Conservation (phyloP, 805 yeast genomes). For the Hanseniaspora vineae region DNA sequence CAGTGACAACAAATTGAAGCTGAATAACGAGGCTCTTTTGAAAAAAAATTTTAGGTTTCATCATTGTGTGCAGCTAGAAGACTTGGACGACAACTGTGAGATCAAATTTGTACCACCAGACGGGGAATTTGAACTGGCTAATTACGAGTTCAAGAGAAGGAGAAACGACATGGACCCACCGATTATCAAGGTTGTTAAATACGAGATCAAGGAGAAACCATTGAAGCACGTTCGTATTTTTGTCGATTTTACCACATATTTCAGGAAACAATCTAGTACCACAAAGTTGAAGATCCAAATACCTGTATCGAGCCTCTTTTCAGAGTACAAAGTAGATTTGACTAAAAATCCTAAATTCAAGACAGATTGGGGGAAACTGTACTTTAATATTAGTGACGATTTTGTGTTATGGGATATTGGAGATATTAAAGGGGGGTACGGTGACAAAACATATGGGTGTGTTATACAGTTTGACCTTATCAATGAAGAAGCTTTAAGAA, state of each 20-base stretch:
- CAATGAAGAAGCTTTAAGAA: constrained; percentile 15
- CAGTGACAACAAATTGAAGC: constrained; percentile 41
- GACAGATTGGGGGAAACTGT: constrained; percentile 57
- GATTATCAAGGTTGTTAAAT: constrained; percentile 9
- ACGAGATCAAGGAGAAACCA: constrained; percentile 1
- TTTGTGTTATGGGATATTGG: constrained; percentile 63
- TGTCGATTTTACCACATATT: constrained; percentile 19
- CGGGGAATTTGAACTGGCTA: constrained; percentile 57
- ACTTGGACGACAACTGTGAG: constrained; percentile 37
- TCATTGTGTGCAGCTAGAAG: constrained; percentile 71
- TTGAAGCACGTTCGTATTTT: constrained; percentile 9
- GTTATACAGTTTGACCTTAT: constrained; percentile 36
- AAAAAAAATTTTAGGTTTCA: constrained; percentile 69
- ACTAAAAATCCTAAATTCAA: constrained; percentile 49
- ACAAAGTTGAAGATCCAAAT: constrained; percentile 21
- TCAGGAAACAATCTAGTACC: constrained; percentile 24
- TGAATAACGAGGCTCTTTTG: constrained; percentile 22
- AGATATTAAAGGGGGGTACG: constrained; percentile 40
- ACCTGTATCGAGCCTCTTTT: constrained; percentile 20
- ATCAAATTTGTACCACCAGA: constrained; percentile 84
- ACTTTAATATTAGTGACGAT: constrained; percentile 57
- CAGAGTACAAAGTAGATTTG: constrained; percentile 30
- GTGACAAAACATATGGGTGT: constrained; percentile 43
- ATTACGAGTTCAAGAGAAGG: constrained; percentile 22
- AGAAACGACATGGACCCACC: constrained; percentile 25